These are phyloP conservation scores for Fusarium sp. DNA, from an alignment of 2,329 filamentous ascomycete species.

Conservation along the genomic window DNA sequence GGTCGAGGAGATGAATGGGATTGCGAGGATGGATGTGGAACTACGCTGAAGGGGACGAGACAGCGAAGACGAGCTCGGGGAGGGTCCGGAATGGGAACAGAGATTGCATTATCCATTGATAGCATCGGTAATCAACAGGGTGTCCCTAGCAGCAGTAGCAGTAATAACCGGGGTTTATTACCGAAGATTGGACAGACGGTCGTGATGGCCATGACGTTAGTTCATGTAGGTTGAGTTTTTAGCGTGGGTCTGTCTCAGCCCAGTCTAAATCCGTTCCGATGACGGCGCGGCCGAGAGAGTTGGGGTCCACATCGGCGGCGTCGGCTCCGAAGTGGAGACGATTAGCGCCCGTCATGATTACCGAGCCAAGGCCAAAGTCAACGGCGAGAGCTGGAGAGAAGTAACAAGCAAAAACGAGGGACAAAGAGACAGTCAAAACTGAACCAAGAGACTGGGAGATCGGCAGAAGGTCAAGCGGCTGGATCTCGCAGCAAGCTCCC, in stretches of 20 bases:
- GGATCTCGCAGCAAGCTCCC: constrained; percentile 26
- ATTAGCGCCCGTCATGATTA: background rate
- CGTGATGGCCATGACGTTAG: constrained; percentile 37
- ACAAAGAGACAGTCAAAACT: background rate
- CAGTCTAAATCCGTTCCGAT: constrained; percentile 38
- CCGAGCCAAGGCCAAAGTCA: constrained; percentile 9
- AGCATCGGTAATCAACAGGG: constrained; percentile 42
- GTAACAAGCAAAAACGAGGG: background rate
- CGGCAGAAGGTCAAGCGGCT: constrained; percentile 11
- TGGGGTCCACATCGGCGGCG: constrained; percentile 38
- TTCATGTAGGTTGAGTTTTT: constrained; percentile 33
- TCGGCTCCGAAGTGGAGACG: constrained; percentile 37
- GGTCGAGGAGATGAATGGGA: constrained; percentile 55
- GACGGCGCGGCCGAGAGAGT: constrained; percentile 29
- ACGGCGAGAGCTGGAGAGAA: background rate
- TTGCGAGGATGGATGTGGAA: constrained; percentile 58
- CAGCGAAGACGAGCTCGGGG: constrained; percentile 7
- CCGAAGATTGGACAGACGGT: constrained; percentile 34
- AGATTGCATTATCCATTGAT: constrained; percentile 35
- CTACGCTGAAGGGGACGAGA: constrained; percentile 43
- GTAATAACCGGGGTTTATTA: constrained; percentile 42
- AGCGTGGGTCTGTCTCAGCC: constrained; percentile 35
- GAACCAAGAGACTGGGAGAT: constrained; percentile 8
- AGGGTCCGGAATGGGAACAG: constrained; percentile 32
- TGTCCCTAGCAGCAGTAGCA: constrained; percentile 23